Evolutionary conservation across 257 asterid species (phyloP).

Genomic region (Nicotiana obtusifolia): DNA sequence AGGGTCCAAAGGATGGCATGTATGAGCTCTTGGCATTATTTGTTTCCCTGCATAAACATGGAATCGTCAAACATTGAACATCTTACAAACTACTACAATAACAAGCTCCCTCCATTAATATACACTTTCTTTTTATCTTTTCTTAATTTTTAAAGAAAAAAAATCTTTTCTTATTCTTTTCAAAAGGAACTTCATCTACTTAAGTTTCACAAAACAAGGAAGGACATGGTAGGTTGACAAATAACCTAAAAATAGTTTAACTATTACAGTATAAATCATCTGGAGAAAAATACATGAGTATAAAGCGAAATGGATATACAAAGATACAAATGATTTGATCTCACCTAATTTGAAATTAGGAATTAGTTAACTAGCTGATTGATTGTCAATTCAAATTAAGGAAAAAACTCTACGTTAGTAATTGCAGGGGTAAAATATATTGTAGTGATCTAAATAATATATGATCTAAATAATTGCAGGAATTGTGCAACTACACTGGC

Average conservation of each 20-base stretch:
- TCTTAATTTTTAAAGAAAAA: neutral
- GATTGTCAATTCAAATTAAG: neutral
- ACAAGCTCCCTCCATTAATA: neutral
- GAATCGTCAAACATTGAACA: neutral
- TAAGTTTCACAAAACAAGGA: neutral
- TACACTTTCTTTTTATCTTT: neutral
- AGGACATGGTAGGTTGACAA: neutral
- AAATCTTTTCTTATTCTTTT: neutral
- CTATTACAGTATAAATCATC: neutral
- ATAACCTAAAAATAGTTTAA: neutral
- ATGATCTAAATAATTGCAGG: too few relatives aligned
- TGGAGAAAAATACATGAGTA: neutral
- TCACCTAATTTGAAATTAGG: neutral
- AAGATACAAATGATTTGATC: neutral
- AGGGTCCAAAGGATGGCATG: constrained; percentile 90
- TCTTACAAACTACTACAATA: neutral
- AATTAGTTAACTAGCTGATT: neutral
- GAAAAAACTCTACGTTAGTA: neutral
- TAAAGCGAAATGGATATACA: neutral
- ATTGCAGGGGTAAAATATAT: neutral
- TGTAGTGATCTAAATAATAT: neutral
- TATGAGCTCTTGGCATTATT: constrained; percentile 60
- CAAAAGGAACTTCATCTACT: neutral
- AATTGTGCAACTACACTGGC: neutral
- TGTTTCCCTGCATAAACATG: constrained; percentile 49